Evolutionary conservation across 495 filamentous ascomycete species (phyloP).

Genomic region (Tuber microsphaerosporum): DNA sequence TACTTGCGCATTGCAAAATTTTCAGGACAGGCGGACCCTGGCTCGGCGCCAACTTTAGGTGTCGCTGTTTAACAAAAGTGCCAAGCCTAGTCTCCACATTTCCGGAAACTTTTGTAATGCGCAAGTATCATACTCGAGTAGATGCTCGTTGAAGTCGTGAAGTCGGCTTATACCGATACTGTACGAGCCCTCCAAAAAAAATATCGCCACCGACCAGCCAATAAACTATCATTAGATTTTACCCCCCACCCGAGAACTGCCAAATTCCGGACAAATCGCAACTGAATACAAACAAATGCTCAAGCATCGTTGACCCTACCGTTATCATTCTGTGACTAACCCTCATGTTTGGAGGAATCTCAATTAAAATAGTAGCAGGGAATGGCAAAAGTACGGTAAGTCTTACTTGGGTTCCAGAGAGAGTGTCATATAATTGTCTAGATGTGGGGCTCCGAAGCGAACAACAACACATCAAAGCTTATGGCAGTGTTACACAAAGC

Average conservation of each 20-base stretch:
- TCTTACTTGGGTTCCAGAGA: not conserved
- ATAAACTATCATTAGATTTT: not conserved
- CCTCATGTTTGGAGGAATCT: not conserved
- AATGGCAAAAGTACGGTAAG: not conserved
- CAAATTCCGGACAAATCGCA: not conserved
- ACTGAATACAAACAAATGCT: not conserved
- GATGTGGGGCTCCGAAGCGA: not conserved
- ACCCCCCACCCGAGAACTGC: not conserved
- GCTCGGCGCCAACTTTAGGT: too few relatives aligned
- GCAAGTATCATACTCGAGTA: too few relatives aligned
- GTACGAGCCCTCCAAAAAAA: not conserved
- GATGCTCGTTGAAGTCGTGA: not conserved
- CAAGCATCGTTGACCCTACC: not conserved
- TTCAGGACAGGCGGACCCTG: too few relatives aligned
- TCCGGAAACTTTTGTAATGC: too few relatives aligned
- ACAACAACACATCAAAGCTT: not conserved
- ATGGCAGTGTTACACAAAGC: not conserved
- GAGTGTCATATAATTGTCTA: not conserved
- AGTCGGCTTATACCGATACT: not conserved
- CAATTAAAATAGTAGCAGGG: not conserved
- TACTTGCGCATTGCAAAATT: not conserved
- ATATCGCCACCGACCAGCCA: not conserved
- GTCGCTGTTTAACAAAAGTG: too few relatives aligned
- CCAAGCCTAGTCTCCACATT: too few relatives aligned
- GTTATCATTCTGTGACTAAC: not conserved